Percentiles rank a stretch among this genome's conserved stretches.
Conservation (phyloP, 164 flowering plant species). For the Macadamia tetraphylla region DNA sequence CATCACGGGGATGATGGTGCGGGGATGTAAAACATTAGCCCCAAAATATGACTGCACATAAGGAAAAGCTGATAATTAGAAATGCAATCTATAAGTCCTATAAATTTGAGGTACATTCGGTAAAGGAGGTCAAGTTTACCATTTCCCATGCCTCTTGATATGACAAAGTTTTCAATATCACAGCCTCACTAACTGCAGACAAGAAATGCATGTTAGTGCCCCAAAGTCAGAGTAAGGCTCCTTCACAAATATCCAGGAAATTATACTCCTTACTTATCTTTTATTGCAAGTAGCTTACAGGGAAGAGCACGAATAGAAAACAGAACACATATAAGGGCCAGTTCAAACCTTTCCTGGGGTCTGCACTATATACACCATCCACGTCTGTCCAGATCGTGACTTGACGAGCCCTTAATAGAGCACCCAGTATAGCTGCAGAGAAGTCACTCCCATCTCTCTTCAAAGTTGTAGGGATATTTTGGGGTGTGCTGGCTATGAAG, state of each 20-base stretch:
- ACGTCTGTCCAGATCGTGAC: constrained; percentile 99
- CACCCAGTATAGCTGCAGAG: constrained; percentile 98
- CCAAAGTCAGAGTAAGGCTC: neutral
- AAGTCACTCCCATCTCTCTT: constrained; percentile 99
- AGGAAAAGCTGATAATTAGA: constrained; percentile 17
- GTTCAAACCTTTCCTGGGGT: constrained; percentile 88
- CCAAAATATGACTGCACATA: constrained; percentile 93
- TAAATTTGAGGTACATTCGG: neutral
- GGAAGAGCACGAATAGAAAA: too few species aligned
- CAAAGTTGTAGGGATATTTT: constrained; percentile 91
- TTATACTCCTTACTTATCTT: neutral
- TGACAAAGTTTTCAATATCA: constrained; percentile 66
- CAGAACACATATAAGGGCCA: neutral
- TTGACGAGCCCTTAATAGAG: constrained; percentile 71
- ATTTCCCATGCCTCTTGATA: constrained; percentile 99
- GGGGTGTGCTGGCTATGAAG: constrained; percentile 86
- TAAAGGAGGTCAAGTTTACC: constrained; percentile 40
- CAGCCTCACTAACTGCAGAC: constrained; percentile 93
- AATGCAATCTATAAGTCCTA: constrained; percentile 1
- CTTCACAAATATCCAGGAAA: neutral
- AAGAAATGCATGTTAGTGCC: constrained; percentile 8
- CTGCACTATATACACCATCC: constrained; percentile 98
- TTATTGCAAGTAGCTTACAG: too few species aligned
- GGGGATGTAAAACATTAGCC: constrained; percentile 97
- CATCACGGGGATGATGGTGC: constrained; percentile 98